Conservation (phyloP, 2,329 filamentous ascomycete species). For the Tolypocladium pustulatum region DNA sequence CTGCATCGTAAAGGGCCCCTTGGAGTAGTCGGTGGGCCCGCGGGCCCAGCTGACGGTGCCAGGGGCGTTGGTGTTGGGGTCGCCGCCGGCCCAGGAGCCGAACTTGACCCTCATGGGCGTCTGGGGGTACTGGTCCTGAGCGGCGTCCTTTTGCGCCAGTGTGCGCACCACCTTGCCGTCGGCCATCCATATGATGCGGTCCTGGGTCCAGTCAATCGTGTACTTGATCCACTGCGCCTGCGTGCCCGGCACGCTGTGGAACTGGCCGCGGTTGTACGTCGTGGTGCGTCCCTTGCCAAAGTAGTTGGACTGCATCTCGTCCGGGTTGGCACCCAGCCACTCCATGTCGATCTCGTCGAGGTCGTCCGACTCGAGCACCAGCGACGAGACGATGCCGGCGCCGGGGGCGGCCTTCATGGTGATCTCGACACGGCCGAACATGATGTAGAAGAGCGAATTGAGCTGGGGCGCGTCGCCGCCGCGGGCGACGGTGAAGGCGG, state of each 20-base stretch:
- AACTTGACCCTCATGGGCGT: slow-evolving; percentile 93
- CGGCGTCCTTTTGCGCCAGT: slow-evolving; percentile 58
- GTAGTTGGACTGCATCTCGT: slow-evolving; percentile 90
- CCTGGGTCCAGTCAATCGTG: slow-evolving; percentile 80
- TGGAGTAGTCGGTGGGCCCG: slow-evolving; percentile 71
- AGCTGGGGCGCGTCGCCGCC: slow-evolving; percentile 80
- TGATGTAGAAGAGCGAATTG: slow-evolving; percentile 91
- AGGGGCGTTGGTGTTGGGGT: slow-evolving; percentile 56
- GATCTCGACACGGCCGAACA: slow-evolving; percentile 90
- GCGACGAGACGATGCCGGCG: slow-evolving; percentile 82
- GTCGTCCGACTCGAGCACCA: slow-evolving; percentile 82
- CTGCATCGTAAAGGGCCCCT: slow-evolving; percentile 79
- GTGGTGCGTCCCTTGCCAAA: slow-evolving; percentile 86
- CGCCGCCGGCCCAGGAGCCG: slow-evolving; percentile 86
- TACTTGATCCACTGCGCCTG: slow-evolving; percentile 77
- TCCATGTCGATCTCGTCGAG: slow-evolving; percentile 97
- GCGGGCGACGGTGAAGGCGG: slow-evolving; percentile 65
- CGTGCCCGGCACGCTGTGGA: slow-evolving; percentile 57
- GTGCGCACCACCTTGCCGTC: slow-evolving; percentile 69
- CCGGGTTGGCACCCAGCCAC: slow-evolving; percentile 72
- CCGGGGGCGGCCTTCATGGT: slow-evolving; percentile 80
- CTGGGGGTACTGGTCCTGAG: slow-evolving; percentile 74
- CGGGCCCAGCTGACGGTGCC: slow-evolving; percentile 89
- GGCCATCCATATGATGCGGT: slow-evolving; percentile 79
- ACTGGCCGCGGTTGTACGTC: slow-evolving; percentile 78